These are phyloP conservation scores for Triticum monococcum DNA, from an alignment of 176 grass and related monocot genomes.

Conservation along the genomic window DNA sequence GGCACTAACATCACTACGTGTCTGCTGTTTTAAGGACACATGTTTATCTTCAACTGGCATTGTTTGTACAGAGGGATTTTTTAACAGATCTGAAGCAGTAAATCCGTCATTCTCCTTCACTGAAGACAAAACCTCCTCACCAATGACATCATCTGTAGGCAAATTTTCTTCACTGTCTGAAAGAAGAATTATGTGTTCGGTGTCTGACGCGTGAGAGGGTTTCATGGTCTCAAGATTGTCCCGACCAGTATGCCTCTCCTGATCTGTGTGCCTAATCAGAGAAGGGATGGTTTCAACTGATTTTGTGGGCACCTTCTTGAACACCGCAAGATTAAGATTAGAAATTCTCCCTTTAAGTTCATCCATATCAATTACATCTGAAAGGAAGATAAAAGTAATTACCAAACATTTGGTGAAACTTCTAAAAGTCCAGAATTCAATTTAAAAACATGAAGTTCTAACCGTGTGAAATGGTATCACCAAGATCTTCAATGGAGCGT, in stretches of 20 bases:
- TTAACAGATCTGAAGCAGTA: constrained; percentile 17
- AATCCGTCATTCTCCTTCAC: constrained; percentile 23
- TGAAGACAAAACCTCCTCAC: constrained; percentile 38
- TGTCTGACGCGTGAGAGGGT: constrained; percentile 16
- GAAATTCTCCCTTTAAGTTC: constrained; percentile 55
- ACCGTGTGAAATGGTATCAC: constrained; percentile 57
- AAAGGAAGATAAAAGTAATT: constrained; percentile 37
- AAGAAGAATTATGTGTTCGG: constrained; percentile 60
- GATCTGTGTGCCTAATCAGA: constrained; percentile 14
- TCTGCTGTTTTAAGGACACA: constrained; percentile 25
- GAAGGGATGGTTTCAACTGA: constrained; percentile 14
- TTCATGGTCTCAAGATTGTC: constrained; percentile 32
- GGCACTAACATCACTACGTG: constrained; percentile 3
- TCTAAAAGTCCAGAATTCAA: background rate
- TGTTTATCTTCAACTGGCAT: constrained; percentile 7
- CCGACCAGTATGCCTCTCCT: constrained; percentile 9
- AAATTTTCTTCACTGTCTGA: constrained; percentile 70
- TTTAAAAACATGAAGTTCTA: constrained; percentile 19
- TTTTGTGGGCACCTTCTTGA: constrained; percentile 32
- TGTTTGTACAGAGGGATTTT: constrained; percentile 31
- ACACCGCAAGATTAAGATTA: constrained; percentile 56
- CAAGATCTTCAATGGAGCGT: constrained; percentile 47
- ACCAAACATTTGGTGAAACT: constrained; percentile 9
- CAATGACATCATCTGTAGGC: constrained; percentile 30
- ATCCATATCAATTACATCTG: constrained; percentile 62